These are phyloP conservation scores for Starmera amethionina DNA, from an alignment of 805 yeast genomes.

Conservation along the genomic window DNA sequence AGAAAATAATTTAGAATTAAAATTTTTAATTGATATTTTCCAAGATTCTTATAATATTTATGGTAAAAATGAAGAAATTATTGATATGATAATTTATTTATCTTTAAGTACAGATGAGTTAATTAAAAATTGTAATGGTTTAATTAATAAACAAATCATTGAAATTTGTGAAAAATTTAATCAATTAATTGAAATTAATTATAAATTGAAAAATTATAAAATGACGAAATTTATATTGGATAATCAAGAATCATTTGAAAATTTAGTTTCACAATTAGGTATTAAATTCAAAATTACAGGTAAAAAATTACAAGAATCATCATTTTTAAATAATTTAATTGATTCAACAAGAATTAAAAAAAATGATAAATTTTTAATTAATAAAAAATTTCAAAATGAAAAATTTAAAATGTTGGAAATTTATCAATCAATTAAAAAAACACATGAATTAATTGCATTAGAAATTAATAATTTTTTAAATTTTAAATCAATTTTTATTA, in stretches of 20 bases:
- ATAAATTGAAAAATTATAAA: conserved; percentile 21
- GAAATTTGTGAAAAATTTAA: conserved; percentile 38
- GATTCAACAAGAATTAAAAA: conserved; percentile 44
- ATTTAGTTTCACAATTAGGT: conserved; percentile 13
- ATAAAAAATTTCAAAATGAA: conserved; percentile 27
- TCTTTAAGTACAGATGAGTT: conserved; percentile 18
- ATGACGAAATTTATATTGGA: conserved; percentile 15
- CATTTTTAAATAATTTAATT: conserved; percentile 26
- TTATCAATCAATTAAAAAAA: conserved; percentile 35
- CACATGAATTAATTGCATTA: conserved; percentile 56
- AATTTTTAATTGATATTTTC: conserved; percentile 6
- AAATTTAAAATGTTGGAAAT: conserved; percentile 32
- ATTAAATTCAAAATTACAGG: not conserved
- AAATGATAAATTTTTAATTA: conserved; percentile 30
- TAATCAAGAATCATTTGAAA: conserved; percentile 15
- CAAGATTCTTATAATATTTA: conserved; percentile 14
- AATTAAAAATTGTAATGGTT: conserved; percentile 19
- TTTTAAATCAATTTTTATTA: conserved; percentile 34
- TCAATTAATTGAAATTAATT: conserved; percentile 27
- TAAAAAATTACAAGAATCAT: conserved; percentile 13
- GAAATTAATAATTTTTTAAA: conserved; percentile 50
- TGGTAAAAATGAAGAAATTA: conserved; percentile 8
- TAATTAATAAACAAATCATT: conserved; percentile 24
- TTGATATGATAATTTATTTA: conserved; percentile 10
- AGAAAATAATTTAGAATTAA: conserved; percentile 9